These are phyloP conservation scores for Blastobotrys persicus DNA, from an alignment of 1,139 yeast species.

Conservation along the genomic window DNA sequence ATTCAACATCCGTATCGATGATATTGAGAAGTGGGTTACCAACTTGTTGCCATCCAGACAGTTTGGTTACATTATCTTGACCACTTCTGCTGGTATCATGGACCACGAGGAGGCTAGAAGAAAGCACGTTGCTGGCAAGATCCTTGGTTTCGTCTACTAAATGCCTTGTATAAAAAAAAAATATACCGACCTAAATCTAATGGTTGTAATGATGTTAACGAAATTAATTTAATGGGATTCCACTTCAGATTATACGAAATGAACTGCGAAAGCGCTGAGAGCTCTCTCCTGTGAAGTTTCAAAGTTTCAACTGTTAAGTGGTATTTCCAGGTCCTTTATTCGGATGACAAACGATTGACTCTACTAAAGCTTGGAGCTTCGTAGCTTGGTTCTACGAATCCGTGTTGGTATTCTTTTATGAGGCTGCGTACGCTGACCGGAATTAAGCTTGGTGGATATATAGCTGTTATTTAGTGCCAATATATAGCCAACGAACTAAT, in stretches of 20 bases:
- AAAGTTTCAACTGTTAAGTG: neutral
- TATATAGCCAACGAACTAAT: too few relatives aligned
- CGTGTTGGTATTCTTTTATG: too few relatives aligned
- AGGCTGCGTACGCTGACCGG: too few relatives aligned
- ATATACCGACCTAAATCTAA: constrained; percentile 2
- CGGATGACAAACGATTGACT: too few relatives aligned
- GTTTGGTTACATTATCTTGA: constrained; percentile 93
- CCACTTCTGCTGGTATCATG: constrained; percentile 99
- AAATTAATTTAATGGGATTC: constrained; percentile 7
- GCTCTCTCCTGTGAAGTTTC: too few relatives aligned
- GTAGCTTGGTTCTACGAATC: too few relatives aligned
- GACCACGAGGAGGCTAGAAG: constrained; percentile 99
- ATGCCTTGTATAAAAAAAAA: constrained; percentile 6
- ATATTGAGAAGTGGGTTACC: constrained; percentile 97
- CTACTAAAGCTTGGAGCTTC: too few relatives aligned
- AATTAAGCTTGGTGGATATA: too few relatives aligned
- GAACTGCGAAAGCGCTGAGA: too few relatives aligned
- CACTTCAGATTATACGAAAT: neutral
- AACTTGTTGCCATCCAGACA: constrained; percentile 98
- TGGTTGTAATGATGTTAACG: constrained; percentile 3
- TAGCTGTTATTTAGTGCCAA: too few relatives aligned
- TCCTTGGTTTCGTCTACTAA: constrained; percentile 93
- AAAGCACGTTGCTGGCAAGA: constrained; percentile 98
- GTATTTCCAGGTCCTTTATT: neutral
- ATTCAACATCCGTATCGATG: constrained; percentile 90